Conservation (phyloP, 2,329 filamentous ascomycete species). For the Cyclaneusma minus region DNA sequence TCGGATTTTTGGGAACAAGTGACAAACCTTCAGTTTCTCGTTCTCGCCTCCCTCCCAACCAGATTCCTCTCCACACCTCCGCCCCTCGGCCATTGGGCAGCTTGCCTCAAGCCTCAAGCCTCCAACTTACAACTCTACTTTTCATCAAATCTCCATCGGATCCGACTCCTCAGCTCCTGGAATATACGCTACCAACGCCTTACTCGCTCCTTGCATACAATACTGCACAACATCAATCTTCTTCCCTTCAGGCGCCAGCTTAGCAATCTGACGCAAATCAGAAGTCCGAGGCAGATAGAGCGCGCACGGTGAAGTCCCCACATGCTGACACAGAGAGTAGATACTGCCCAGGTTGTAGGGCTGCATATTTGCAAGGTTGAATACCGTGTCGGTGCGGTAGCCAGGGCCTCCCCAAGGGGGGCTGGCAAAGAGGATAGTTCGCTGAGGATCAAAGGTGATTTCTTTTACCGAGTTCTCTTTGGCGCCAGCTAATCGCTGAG, state of each 20-base stretch:
- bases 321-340: slow-evolving; percentile 41
- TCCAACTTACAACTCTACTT: too few relatives aligned
- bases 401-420: slow-evolving; percentile 60
- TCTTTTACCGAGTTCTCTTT: background rate
- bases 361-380: slow-evolving; percentile 74
- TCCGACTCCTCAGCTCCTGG: slow-evolving; percentile 23
- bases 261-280: slow-evolving; percentile 64
- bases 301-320: slow-evolving; percentile 49
- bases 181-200: slow-evolving; percentile 55
- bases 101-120: too few relatives aligned
- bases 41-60: too few relatives aligned
- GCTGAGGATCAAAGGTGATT: slow-evolving; percentile 8
- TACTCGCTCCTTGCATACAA: slow-evolving; percentile 79
- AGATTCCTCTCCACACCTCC: too few relatives aligned
- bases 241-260: slow-evolving; percentile 27
- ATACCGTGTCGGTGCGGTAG: slow-evolving; percentile 53
- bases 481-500: too few relatives aligned
- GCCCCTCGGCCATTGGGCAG: too few relatives aligned
- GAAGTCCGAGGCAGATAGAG: slow-evolving; percentile 79
- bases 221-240: slow-evolving; percentile 75
- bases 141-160: too few relatives aligned
- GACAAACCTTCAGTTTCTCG: too few relatives aligned
- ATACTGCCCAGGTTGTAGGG: slow-evolving; percentile 61
- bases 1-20: too few relatives aligned
- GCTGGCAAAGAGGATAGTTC: slow-evolving; percentile 48